Base-by-base conservation (phyloP, 2,329 filamentous ascomycete species). In the Colletotrichum shisoi region DNA sequence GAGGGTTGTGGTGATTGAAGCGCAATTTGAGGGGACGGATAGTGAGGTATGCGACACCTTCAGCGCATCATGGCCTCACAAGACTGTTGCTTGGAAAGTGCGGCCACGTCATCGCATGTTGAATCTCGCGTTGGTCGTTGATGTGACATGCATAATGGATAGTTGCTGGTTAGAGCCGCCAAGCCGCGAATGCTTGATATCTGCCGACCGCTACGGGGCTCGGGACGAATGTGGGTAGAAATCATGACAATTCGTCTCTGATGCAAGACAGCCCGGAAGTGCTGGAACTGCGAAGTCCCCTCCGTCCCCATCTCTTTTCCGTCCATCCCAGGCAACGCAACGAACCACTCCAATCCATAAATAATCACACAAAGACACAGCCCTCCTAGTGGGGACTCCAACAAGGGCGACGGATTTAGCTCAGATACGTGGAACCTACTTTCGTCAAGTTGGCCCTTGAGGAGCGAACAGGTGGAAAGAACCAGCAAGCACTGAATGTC, bases 311-410 rank as follows among this genome's bases (percentile, higher is more conserved):
- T 31, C 31, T n/a, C 49, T 56, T 48, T 37, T 53, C 46, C 57
- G 44, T 46, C 37, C 52, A 57, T 62, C 63, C 59, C 51, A 57
- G 51, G 51, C 60, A 63, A 67, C 64, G 64, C 60, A 63, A 58
- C 53, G 40, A 58, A 63, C 60, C 60, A 67, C 46, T 48, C 37
- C 31, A 48, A 21, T 57, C 60, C 58, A 67, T 63, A 67, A 57
- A n/a, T 53, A 15, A 46, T 63, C 60, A 60, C 64, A 67, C 31
- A 34, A 34, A 9, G 31, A 34, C 31, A 34, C 64, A 67, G 64
- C 64, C 64, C 53, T 40, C 31, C 46, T 21, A 53, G 64, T 67
- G 64, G 64, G 24, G 60, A 34, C 31, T 34, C 8, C 31, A 67
- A 45, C 27, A 31, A 46, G 39, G 31, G 40, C 31, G 64, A 63